Conservation (phyloP, 2,329 filamentous ascomycete species). For the Colletotrichum gloeosporioides region DNA sequence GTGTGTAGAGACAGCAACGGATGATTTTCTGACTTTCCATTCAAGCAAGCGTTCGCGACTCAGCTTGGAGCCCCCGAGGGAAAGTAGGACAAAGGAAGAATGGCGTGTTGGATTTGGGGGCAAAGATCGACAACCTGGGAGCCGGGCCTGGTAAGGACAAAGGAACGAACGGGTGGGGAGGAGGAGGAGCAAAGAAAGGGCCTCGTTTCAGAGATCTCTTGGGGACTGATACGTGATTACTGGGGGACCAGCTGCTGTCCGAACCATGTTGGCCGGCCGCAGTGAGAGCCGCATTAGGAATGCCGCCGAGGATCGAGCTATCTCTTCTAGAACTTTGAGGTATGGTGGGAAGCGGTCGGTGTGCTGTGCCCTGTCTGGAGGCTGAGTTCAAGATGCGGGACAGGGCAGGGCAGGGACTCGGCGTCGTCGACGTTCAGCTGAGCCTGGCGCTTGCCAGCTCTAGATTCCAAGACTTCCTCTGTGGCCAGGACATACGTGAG, state of each 20-base stretch:
- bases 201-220: conserved; percentile 1
- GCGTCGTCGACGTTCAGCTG: not conserved
- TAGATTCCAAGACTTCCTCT: not conserved
- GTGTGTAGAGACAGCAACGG: not conserved
- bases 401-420: not conserved
- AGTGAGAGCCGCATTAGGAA: not conserved
- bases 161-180: not conserved
- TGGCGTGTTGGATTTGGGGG: not conserved
- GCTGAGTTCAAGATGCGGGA: not conserved
- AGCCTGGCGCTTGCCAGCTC: not conserved
- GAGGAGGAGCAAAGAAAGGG: not conserved
- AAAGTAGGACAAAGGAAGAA: conserved; percentile 3
- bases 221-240: not conserved
- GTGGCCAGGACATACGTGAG: not conserved
- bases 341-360: not conserved
- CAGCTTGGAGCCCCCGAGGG: not conserved
- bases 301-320: not conserved
- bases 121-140: not conserved
- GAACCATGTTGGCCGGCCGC: not conserved
- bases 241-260: not conserved
- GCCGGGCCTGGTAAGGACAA: not conserved
- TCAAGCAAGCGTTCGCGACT: not conserved
- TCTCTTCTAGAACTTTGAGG: not conserved
- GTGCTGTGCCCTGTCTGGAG: not conserved
- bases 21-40: not conserved